A percentile compares a stretch with the other conserved stretches of the same genome.
These are phyloP conservation scores for Orbilia javanica DNA, from an alignment of 2,329 filamentous ascomycete species.

Conservation along the genomic window DNA sequence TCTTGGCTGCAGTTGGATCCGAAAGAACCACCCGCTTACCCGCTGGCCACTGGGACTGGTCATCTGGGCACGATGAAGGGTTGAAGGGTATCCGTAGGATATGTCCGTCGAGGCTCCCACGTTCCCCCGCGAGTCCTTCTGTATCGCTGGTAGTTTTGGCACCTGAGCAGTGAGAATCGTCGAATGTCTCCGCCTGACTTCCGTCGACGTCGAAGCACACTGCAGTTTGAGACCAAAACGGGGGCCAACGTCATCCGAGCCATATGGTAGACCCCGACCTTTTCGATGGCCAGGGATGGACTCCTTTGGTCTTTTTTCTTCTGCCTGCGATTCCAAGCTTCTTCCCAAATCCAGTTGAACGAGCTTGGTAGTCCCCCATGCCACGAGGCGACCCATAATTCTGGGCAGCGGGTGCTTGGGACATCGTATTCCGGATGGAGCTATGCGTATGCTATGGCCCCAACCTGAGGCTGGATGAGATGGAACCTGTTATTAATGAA, in stretches of 20 bases:
- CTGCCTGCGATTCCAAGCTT: conserved; percentile 10
- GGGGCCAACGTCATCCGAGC: conserved; percentile 16
- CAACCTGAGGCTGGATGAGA: conserved; percentile 3
- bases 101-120: conserved; percentile 11
- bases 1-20: conserved; percentile 15
- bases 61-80: conserved; percentile 5
- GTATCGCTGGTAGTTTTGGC: conserved; percentile 1
- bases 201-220: neutral
- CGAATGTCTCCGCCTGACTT: conserved; percentile 35
- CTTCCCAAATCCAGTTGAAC: conserved; percentile 18
- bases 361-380: conserved; percentile 21
- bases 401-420: conserved; percentile 10
- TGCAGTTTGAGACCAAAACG: neutral
- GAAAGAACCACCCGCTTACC: neutral
- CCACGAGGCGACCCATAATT: neutral
- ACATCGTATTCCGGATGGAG: conserved; percentile 14
- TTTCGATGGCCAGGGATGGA: conserved; percentile 15
- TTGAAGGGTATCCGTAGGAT: neutral
- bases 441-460: neutral
- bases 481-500: conserved; percentile 4
- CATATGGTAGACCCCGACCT: neutral
- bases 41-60: conserved; percentile 4
- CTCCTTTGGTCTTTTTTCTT: neutral
- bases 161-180: conserved; percentile 19
- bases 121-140: neutral